These are phyloP conservation scores for Zygotorulaspora chibaensis DNA, from an alignment of 805 yeast species.

Conservation along the genomic window DNA sequence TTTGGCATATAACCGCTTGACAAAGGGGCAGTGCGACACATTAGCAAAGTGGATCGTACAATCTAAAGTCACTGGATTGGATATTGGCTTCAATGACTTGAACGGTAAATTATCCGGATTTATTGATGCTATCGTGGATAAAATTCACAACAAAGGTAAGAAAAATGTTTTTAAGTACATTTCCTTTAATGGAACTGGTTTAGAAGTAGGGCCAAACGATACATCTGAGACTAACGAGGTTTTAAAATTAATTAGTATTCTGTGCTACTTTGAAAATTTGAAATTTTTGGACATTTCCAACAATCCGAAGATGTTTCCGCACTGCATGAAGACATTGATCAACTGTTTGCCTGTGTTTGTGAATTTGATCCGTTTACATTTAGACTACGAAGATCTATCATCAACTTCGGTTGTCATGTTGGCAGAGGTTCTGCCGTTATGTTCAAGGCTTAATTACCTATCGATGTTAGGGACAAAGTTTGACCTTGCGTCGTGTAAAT, in stretches of 20 bases:
- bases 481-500: conserved; percentile 56
- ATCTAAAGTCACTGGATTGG: conserved; percentile 58
- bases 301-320: conserved; percentile 67
- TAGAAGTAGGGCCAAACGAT: conserved; percentile 44
- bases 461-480: conserved; percentile 66
- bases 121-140: conserved; percentile 23
- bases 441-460: conserved; percentile 58
- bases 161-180: conserved; percentile 41
- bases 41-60: conserved; percentile 56
- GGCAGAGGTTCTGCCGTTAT: conserved; percentile 68
- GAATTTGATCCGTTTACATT: conserved; percentile 57
- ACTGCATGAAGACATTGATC: conserved; percentile 47
- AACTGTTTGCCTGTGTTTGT: conserved; percentile 68
- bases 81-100: conserved; percentile 77
- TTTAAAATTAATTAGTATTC: conserved; percentile 40
- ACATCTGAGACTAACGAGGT: conserved; percentile 34
- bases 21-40: conserved; percentile 50
- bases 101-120: conserved; percentile 35
- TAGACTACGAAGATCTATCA: conserved; percentile 64
- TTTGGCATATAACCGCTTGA: conserved; percentile 69
- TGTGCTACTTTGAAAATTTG: conserved; percentile 54
- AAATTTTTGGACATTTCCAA: conserved; percentile 74
- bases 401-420: conserved; percentile 54
- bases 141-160: conserved; percentile 23
- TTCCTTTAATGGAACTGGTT: conserved; percentile 64